Conservation (phyloP, 768 basidiomycete genomes). For the Russula griseocarnosa region DNA sequence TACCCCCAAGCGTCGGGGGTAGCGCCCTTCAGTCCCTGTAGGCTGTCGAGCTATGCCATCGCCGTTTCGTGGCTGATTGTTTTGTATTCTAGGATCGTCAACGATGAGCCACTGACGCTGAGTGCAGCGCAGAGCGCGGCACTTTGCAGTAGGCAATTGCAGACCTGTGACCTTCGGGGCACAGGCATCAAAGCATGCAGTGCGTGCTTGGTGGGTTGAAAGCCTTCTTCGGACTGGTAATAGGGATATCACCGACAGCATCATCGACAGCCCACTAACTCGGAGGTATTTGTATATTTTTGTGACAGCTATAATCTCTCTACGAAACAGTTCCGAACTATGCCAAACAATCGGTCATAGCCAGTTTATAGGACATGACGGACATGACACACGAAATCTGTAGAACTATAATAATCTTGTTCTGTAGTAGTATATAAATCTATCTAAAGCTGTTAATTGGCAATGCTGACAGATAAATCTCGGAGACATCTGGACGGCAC, state of each 20-base stretch:
- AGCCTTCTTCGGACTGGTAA: not conserved
- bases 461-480: too few species aligned
- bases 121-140: conserved; percentile 21
- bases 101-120: conserved; percentile 24
- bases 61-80: not conserved
- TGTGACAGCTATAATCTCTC: not conserved
- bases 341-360: not conserved
- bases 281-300: not conserved
- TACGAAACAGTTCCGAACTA: not conserved
- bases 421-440: not conserved
- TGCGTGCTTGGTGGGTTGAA: conserved; percentile 26
- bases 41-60: conserved; percentile 24
- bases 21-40: conserved; percentile 41
- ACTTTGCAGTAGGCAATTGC: conserved; percentile 21
- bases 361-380: not conserved
- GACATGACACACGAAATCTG: not conserved
- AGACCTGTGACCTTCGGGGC: conserved; percentile 27
- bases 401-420: not conserved
- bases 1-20: conserved; percentile 38
- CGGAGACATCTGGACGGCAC: too few species aligned
- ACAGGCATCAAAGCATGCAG: conserved; percentile 25
- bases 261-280: not conserved
- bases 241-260: too few species aligned
- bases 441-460: not conserved
- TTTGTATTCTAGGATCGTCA: conserved; percentile 22